phyloP scores from a whole-genome alignment of 352 stramenopile genomes.

The Globisporangium abappressorium region DNA sequence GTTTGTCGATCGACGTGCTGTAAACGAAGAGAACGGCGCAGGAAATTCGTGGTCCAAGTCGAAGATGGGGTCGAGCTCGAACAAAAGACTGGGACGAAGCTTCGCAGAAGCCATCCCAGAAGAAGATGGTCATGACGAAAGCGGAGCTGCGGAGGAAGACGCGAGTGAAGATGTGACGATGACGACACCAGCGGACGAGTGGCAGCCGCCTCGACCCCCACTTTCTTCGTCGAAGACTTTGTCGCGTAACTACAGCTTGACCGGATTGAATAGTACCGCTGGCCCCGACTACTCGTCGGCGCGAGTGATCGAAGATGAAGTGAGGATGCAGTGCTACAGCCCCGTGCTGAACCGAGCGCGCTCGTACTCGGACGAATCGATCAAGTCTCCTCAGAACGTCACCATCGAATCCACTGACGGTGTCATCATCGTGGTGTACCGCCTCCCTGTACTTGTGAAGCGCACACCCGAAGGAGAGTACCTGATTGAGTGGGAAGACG shows the following conservation, averaged over 20 bases:
- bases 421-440: constrained; percentile 96
- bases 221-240: constrained; percentile 2
- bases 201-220: constrained; percentile 2
- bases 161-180: constrained; percentile 11
- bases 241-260: constrained; percentile 16
- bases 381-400: constrained; percentile 70
- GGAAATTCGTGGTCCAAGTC: constrained; percentile 20
- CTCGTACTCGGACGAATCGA: constrained; percentile 56
- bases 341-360: constrained; percentile 40
- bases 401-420: constrained; percentile 93
- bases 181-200: constrained; percentile 8
- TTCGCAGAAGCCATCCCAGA: constrained; percentile 58
- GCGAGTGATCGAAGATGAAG: constrained; percentile 14
- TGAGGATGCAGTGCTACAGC: constrained; percentile 25
- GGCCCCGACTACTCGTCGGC: constrained; percentile 12
- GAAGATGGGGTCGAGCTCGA: constrained; percentile 19
- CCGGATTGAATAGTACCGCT: constrained; percentile 1
- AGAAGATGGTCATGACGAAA: constrained; percentile 33
- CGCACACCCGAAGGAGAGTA: constrained; percentile 64
- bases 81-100: constrained; percentile 20
- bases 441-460: constrained; percentile 93
- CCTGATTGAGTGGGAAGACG: constrained; percentile 85
- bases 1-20: constrained; percentile 74
- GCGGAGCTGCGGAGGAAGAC: constrained; percentile 10
- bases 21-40: constrained; percentile 32